Percentiles rank a stretch among this genome's conserved stretches.
Conservation (phyloP, 345 rosid genomes). For the Hibiscus trionum region DNA sequence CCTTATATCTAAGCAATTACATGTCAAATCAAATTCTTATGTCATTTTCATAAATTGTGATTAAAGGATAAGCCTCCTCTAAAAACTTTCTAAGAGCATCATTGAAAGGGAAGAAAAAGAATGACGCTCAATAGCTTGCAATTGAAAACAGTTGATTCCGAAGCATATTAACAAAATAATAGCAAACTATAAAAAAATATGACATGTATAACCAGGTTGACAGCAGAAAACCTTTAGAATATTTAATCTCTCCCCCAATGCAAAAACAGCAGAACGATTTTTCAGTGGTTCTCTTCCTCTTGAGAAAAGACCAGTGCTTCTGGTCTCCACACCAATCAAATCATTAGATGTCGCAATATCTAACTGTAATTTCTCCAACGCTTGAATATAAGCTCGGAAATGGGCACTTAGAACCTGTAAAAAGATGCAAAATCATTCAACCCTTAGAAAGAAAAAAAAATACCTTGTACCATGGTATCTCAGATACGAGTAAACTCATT, state of each 20-base stretch:
- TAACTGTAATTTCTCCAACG: constrained; percentile 84
- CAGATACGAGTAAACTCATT: neutral
- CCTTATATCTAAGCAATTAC: neutral
- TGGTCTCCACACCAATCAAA: constrained; percentile 92
- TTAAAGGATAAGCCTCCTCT: neutral
- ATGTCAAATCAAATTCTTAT: neutral
- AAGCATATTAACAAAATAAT: neutral
- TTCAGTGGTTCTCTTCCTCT: constrained; percentile 82
- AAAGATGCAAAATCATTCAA: constrained; percentile 7
- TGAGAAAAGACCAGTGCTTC: constrained; percentile 77
- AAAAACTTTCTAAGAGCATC: neutral
- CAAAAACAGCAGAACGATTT: constrained; percentile 91
- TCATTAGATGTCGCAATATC: constrained; percentile 92
- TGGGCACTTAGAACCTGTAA: constrained; percentile 96
- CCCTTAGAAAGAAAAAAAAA: neutral
- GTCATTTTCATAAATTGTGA: neutral
- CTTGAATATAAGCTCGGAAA: constrained; percentile 96
- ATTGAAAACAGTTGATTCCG: neutral
- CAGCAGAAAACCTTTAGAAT: constrained; percentile 63
- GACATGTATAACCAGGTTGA: neutral
- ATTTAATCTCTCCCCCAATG: constrained; percentile 84
- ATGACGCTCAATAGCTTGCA: constrained; percentile 3
- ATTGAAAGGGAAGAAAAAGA: neutral
- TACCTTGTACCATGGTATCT: neutral
- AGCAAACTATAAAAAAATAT: neutral